Conservation (phyloP, 805 yeast genomes). For the Zygotorulaspora florentina region DNA sequence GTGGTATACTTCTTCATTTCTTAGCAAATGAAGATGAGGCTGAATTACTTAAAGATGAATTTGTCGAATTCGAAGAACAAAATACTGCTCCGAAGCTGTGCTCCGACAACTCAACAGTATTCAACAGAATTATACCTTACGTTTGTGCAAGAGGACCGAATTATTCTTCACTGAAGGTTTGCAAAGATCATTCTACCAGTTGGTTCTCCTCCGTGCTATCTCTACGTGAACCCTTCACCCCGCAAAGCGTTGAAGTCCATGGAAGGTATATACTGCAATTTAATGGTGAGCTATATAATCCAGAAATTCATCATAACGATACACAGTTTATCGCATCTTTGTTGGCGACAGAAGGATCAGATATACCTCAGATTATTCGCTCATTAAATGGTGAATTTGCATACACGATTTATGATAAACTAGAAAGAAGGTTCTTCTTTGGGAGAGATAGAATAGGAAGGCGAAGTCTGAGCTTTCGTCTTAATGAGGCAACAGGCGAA, state of each 20-base stretch:
- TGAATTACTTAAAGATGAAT: slow-evolving; percentile 8
- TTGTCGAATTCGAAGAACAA: slow-evolving; percentile 20
- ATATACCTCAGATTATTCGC: slow-evolving; percentile 42
- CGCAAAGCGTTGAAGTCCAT: slow-evolving; percentile 56
- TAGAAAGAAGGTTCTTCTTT: slow-evolving; percentile 49
- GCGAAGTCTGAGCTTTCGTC: slow-evolving; percentile 59
- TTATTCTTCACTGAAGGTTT: slow-evolving; percentile 36
- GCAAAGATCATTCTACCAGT: slow-evolving; percentile 14
- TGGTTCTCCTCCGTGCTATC: slow-evolving; percentile 74
- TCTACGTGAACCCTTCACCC: slow-evolving; percentile 69
- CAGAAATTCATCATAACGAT: slow-evolving; percentile 57
- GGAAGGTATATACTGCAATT: slow-evolving; percentile 56
- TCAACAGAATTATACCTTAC: slow-evolving; percentile 40
- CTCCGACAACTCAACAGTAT: slow-evolving; percentile 14
- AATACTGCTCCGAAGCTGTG: not conserved
- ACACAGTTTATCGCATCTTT: slow-evolving; percentile 47
- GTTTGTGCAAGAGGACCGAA: slow-evolving; percentile 65
- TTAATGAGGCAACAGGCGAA: slow-evolving; percentile 28
- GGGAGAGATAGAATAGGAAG: slow-evolving; percentile 84
- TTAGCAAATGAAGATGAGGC: slow-evolving; percentile 2
- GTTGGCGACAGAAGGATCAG: slow-evolving; percentile 31
- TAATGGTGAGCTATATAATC: slow-evolving; percentile 85
- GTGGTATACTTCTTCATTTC: slow-evolving; percentile 50
- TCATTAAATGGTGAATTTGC: slow-evolving; percentile 82
- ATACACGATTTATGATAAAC: slow-evolving; percentile 45